Conservation (phyloP, 1,284 basidiomycete species). For the Austroboletus olivaceoglutinosus region DNA sequence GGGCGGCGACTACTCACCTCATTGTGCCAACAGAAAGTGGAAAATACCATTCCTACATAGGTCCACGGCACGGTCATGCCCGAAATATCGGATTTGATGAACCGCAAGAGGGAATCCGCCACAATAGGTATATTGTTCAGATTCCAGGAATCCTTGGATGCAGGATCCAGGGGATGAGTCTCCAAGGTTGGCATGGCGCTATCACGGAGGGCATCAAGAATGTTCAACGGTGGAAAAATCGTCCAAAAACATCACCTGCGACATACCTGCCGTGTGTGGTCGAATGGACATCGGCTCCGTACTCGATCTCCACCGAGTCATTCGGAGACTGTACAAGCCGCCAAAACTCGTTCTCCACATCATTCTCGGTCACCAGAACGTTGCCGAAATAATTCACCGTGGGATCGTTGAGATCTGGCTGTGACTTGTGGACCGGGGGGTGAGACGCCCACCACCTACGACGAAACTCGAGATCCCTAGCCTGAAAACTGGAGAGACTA, state of each 20-base stretch:
- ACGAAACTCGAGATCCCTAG: slow-evolving; percentile 86
- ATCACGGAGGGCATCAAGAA: slow-evolving; percentile 13
- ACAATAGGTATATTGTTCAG: slow-evolving; percentile 96
- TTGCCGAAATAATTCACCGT: slow-evolving; percentile 62
- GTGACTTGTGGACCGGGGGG: slow-evolving; percentile 45
- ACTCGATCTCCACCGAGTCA: slow-evolving; percentile 97
- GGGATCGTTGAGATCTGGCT: slow-evolving; percentile 42
- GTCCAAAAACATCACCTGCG: slow-evolving; percentile 10
- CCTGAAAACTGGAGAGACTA: slow-evolving; percentile 88
- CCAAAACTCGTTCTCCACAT: slow-evolving; percentile 98
- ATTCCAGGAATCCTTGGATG: slow-evolving; percentile 95
- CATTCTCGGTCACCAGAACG: slow-evolving; percentile 76
- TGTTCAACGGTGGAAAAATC: slow-evolving; percentile 32
- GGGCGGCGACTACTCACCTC: slow-evolving; percentile 57
- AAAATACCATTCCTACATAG: slow-evolving; percentile 99
- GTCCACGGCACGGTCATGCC: slow-evolving; percentile 99
- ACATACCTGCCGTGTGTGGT: slow-evolving; percentile 92
- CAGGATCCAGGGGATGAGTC: slow-evolving; percentile 84
- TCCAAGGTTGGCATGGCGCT: slow-evolving; percentile 96
- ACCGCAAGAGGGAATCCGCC: slow-evolving; percentile 82
- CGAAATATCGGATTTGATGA: slow-evolving; percentile 98
- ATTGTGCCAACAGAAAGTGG: slow-evolving; percentile 99
- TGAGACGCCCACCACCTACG: slow-evolving; percentile 85
- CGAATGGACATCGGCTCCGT: slow-evolving; percentile 97
- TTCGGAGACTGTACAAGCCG: slow-evolving; percentile 84